Evolutionary conservation across 1,284 basidiomycete genomes (phyloP), one percentile per base, ranked within the genome.

Genomic region (Ceraceosorus guamensis): DNA sequence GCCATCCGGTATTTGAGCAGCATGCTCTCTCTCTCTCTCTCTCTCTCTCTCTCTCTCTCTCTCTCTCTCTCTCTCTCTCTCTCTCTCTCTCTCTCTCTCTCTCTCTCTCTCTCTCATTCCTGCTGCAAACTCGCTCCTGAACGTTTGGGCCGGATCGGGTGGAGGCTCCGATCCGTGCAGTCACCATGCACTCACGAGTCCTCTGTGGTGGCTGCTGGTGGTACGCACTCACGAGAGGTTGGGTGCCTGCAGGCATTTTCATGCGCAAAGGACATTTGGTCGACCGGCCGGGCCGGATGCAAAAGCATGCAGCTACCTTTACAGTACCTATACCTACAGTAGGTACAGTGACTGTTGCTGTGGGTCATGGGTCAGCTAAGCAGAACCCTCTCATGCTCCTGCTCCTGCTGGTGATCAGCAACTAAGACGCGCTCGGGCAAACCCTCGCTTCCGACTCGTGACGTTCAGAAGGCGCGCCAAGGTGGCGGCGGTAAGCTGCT

Each of bases 101-200:
- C 46, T 48, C 46, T 48, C 46, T 41, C 46, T 48, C 35, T 48
- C 46, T 10, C 46, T 10, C 16, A 48, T 14, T 10, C 10, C 10
- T 48, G 10, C 16, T 16, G 39, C 16, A 10, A 10, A 43, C 10
- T 43, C 16, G n/a, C 10, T 43, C 39, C 16, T 43, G 39, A 43
- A 16, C 39, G n/a, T 43, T 16, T 16, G n/a, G n/a, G 39, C 39
- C 16, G 39, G 10, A 10, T 10, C 39, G 10, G 39, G 10, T 10
- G 39, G 10, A 10, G n/a, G n/a, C 39, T 43, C 39, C 39, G 10
- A 43, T 16, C 39, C 39, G n/a, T 16, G 39, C 39, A 10, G 10
- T 10, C 39, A n/a, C 16, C 16, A 43, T 43, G n/a, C 39, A 10
- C 16, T 16, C 16, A 10, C 16, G 10, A 43, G 10, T 43, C 10